Evolutionary conservation across 2,329 filamentous ascomycete genomes (phyloP), one percentile per base, ranked within the genome.

Genomic region (Beauveria varroae): DNA sequence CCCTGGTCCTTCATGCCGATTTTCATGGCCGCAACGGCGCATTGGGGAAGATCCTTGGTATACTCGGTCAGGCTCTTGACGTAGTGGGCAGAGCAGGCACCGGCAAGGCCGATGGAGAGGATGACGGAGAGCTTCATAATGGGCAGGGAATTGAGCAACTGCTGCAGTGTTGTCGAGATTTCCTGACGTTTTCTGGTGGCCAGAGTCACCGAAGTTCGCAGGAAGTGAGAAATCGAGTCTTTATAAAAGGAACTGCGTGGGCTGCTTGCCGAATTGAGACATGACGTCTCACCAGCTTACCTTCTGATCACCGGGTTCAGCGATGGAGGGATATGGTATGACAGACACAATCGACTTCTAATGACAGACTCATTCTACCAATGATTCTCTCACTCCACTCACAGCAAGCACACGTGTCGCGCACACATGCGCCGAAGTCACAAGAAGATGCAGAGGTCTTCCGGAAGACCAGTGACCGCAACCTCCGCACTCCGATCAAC

Each of bases 41-140:
- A 61, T 24, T 44, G 24, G 3, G 59, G 59, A 14, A 61, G 34
- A 2, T 57, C 44, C 16, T 61, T 61, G 52, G 59, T 57, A 52
- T 61, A 61, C 34, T 61, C 51, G 16, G 59, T 61, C 37, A 61
- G 46, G 44, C 44, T 56, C 53, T 61, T 52, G 34, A 61, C n/a
- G 28, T 54, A 60, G 50, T 49, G 40, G 12, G 59, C 59, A 5
- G 52, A 28, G 10, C 46, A 34, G 18, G 46, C 34, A 34, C 44
- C 37, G 14, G 59, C 59, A 5, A 61, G 30, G 52, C 30, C 44
- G 59, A 61, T 20, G 40, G 51, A 41, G n/a, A 57, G 30, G 40
- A 61, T 56, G 20, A n/a, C 40, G 24, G 44, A 56, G 46, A 61
- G 43, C 59, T 57, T 56, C 52, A 61, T 61, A 28, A 28, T 54